Conservation (phyloP, 225 moss, liverwort and hornwort genomes). For the Bryum argenteum region DNA sequence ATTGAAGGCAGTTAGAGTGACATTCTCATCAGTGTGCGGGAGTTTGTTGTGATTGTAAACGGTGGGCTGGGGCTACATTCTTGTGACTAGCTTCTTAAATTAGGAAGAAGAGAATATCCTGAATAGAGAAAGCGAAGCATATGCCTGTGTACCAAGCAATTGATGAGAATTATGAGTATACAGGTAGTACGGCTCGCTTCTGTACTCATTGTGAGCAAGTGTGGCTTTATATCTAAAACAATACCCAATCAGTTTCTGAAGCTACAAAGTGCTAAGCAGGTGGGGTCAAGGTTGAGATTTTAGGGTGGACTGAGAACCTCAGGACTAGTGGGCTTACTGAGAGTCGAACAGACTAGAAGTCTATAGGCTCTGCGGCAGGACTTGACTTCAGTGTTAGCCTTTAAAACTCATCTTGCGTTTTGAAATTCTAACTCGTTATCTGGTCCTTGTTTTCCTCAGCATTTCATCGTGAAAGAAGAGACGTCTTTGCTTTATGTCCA, state of each 20-base stretch:
- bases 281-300: conserved; percentile 25
- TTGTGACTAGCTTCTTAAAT: conserved; percentile 39
- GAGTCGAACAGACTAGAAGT: not conserved
- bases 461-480: conserved; percentile 16
- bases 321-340: conserved; percentile 18
- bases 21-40: conserved; percentile 33
- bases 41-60: conserved; percentile 48
- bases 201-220: conserved; percentile 31
- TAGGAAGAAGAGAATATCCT: conserved; percentile 41
- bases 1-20: conserved; percentile 31
- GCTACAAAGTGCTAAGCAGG: conserved; percentile 25
- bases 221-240: conserved; percentile 23
- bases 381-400: not conserved
- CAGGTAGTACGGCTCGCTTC: conserved; percentile 46
- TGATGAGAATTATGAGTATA: conserved; percentile 37
- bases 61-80: conserved; percentile 44
- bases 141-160: conserved; percentile 45
- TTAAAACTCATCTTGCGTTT: conserved; percentile 6
- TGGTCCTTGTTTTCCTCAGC: conserved; percentile 27
- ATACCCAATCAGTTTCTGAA: conserved; percentile 19
- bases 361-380: not conserved
- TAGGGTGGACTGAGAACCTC: conserved; percentile 30
- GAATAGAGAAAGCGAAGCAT: conserved; percentile 40
- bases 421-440: conserved; percentile 22
- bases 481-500: conserved; percentile 20